Percentiles rank a stretch among this genome's conserved stretches.
Evolutionary conservation across 106 monocot genomes (phyloP).

Genomic region (Cymbidium sinense): DNA sequence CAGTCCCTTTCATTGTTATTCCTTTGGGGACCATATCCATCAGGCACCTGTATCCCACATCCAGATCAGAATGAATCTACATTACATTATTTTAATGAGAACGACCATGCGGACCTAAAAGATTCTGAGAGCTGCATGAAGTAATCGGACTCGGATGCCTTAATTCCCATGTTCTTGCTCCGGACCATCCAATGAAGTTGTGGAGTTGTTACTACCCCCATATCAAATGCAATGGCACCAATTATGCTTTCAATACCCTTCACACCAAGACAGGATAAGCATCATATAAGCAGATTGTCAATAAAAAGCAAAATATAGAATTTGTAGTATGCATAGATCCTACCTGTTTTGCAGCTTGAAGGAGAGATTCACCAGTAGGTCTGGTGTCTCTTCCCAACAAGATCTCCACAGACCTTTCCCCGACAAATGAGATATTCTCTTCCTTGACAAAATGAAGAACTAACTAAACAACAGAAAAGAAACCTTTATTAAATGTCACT

Average conservation of each 20-base stretch:
- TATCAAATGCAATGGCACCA: conserved; percentile 66
- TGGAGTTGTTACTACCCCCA: conserved; percentile 91
- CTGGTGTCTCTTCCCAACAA: conserved; percentile 93
- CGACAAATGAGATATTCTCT: conserved; percentile 60
- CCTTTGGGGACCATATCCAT: conserved; percentile 44
- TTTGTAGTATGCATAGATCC: background rate
- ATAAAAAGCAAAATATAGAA: background rate
- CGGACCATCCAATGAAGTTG: conserved; percentile 98
- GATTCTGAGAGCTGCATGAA: conserved; percentile 69
- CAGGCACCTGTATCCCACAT: conserved; percentile 40
- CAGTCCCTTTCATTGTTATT: background rate
- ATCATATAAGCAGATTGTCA: background rate
- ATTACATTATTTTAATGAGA: background rate
- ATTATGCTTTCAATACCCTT: conserved; percentile 71
- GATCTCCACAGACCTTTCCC: conserved; percentile 40
- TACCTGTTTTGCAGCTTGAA: conserved; percentile 75
- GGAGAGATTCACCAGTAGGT: conserved; percentile 68
- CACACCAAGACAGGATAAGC: background rate
- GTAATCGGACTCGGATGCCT: conserved; percentile 67
- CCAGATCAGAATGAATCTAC: conserved; percentile 2
- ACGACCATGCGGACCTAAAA: conserved; percentile 38
- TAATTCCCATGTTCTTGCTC: conserved; percentile 57
- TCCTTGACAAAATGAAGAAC: conserved; percentile 53
- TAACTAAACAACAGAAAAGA: conserved; percentile 28
- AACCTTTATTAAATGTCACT: background rate